A percentile compares a stretch with the other conserved stretches of the same genome.
Evolutionary conservation across 306 rosid species (phyloP).

Genomic region (Fragaria ananassa): DNA sequence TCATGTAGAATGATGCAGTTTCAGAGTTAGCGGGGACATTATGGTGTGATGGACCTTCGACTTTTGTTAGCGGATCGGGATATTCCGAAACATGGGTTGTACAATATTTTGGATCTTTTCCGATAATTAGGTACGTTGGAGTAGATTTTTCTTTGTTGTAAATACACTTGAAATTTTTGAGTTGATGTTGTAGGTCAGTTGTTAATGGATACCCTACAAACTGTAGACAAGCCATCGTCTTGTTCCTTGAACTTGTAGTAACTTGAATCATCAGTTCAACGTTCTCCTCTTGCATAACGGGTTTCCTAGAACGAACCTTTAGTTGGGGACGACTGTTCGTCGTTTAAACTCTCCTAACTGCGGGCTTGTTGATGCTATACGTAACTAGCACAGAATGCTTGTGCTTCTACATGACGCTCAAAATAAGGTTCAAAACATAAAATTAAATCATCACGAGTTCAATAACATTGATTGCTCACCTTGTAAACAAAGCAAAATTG

Average conservation of each 20-base stretch:
- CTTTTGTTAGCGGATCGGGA: constrained; percentile 38
- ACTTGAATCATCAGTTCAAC: neutral
- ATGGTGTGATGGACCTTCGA: constrained; percentile 25
- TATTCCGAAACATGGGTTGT: constrained; percentile 20
- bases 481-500: neutral
- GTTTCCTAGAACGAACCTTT: neutral
- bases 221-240: neutral
- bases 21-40: constrained; percentile 13
- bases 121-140: constrained; percentile 20
- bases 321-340: too few species aligned
- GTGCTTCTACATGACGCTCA: too few species aligned
- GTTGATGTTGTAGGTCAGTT: constrained; percentile 18
- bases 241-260: neutral
- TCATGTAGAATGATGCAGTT: constrained; percentile 4
- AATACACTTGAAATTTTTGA: constrained; percentile 23
- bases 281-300: neutral
- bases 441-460: neutral
- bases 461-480: neutral
- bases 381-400: too few species aligned
- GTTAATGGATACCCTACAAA: constrained; percentile 16
- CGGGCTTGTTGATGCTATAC: too few species aligned
- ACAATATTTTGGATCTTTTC: constrained; percentile 32
- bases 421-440: neutral
- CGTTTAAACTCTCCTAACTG: too few species aligned
- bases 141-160: neutral